These are phyloP conservation scores for Voacanga thouarsii DNA, from an alignment of 257 asterid genomes.

Conservation along the genomic window DNA sequence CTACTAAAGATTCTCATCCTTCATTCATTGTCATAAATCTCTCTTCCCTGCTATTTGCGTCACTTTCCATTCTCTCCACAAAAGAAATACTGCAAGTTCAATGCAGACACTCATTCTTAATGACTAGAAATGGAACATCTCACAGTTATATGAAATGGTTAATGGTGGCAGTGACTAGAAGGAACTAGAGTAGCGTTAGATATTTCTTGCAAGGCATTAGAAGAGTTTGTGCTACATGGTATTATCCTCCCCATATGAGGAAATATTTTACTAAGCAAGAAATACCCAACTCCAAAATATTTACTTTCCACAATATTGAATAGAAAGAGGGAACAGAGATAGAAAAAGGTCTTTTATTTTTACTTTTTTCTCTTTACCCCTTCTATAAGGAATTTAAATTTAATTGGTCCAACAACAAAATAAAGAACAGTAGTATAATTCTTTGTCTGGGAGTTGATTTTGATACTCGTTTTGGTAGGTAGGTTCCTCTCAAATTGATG, in stretches of 20 bases:
- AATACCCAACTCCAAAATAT: not conserved
- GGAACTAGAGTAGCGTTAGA: not conserved
- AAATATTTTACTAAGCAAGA: not conserved
- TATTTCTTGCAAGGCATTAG: not conserved
- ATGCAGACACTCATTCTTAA: too few species aligned
- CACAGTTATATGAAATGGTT: not conserved
- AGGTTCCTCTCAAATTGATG: conserved; percentile 69
- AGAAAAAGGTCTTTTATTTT: too few species aligned
- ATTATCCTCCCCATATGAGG: not conserved
- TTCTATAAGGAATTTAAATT: not conserved
- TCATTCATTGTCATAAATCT: too few species aligned
- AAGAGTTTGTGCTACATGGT: not conserved
- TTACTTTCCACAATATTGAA: not conserved
- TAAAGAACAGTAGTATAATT: not conserved
- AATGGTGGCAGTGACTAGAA: not conserved
- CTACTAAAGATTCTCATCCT: too few species aligned
- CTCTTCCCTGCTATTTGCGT: too few species aligned
- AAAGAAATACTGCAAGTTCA: too few species aligned
- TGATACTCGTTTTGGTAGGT: conserved; percentile 37
- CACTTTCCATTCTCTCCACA: too few species aligned
- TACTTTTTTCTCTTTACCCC: too few species aligned
- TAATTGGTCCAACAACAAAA: not conserved
- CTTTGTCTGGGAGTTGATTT: not conserved
- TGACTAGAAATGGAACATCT: not conserved
- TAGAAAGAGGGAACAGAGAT: not conserved